Evolutionary conservation across 2,329 filamentous ascomycete species (phyloP), one percentile per base, ranked within the genome.

Genomic region (Fusarium sp.): DNA sequence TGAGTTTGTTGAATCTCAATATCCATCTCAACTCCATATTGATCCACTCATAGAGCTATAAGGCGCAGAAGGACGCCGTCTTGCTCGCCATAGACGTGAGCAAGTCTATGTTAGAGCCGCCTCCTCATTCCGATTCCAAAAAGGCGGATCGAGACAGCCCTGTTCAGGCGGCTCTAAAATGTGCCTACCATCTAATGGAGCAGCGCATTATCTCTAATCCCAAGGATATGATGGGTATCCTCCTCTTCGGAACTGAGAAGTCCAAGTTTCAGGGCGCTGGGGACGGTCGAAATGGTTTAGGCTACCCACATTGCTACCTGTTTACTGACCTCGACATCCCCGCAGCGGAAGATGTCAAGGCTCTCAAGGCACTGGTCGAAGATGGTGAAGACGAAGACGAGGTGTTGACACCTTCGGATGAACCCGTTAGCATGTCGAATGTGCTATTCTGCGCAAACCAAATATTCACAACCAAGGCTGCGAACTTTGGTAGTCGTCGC

Each of bases 131-230:
- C 9, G 85, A 88, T 64, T 87, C 90, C 50, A 97, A 93, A 80
- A 95, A 94, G 78, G 88, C 89, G 42, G 91, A 93, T 69, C 89
- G 85, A 59, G 93, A 95, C 74, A 94, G 92, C 43, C 90, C 95
- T 6, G 85, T 93, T 2, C 86, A 91, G 53, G 94, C 95, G 18
- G 94, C 96, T 6, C 82, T 99, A 49, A 97, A 97, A 84, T 98
- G 93, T 74, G 96, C 95, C 60, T 97, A 97, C 76, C 89, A 93
- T 76, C 85, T 99, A 54, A 98, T 99, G 93, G 93, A 98, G 81
- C 95, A 98, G 82, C 93, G 96, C 73, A 98, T 99, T 79, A 98
- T 99, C 74, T 95, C 95, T 6, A 95, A 94, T 66, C 96, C 96
- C 3, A 94, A 91, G 76, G 96, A 99, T 66, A 97, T 98, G 93